Conservation (phyloP, 345 rosid genomes). For the Syzygium oleosum region DNA sequence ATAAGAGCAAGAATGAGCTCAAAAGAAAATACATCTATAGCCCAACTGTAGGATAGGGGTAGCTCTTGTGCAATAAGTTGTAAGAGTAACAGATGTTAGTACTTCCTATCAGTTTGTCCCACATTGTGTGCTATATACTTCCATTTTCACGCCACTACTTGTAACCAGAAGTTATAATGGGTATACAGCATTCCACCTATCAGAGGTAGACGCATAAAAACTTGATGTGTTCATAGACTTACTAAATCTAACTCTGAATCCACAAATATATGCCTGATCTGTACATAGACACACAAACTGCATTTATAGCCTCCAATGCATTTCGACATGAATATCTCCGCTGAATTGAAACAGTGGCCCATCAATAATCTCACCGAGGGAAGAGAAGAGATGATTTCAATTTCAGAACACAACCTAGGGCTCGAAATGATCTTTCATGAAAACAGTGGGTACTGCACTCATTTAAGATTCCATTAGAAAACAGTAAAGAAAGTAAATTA, state of each 20-base stretch:
- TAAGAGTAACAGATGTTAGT: background rate
- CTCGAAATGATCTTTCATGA: background rate
- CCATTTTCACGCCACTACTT: background rate
- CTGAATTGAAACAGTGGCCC: background rate
- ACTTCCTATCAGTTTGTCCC: background rate
- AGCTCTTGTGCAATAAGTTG: background rate
- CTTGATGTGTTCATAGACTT: background rate
- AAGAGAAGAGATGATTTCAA: background rate
- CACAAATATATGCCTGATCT: background rate
- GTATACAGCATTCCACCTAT: background rate
- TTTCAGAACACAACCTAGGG: background rate
- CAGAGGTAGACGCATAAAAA: background rate
- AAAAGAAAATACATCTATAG: background rate
- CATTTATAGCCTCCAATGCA: background rate
- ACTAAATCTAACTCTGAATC: background rate
- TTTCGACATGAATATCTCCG: background rate
- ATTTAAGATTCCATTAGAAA: background rate
- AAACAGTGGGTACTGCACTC: background rate
- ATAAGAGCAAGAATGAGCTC: background rate
- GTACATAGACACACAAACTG: background rate
- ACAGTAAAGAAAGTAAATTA: background rate
- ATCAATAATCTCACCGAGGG: background rate
- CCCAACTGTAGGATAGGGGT: background rate
- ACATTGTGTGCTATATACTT: background rate
- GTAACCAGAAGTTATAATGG: background rate